phyloP scores from a whole-genome alignment of 1,139 yeast genomes.

The Yamadazyma songkhlaensis region DNA sequence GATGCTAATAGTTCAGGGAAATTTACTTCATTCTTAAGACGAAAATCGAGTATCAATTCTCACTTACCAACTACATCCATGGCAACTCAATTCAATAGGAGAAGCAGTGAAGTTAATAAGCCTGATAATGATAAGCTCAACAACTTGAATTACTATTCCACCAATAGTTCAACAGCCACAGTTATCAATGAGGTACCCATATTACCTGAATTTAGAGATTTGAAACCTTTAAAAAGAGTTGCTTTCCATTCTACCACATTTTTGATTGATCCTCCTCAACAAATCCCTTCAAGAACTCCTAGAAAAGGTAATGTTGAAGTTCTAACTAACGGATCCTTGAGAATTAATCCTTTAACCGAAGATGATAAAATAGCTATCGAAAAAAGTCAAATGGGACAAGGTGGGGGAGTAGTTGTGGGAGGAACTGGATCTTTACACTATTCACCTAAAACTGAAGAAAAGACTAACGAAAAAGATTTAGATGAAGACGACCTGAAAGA shows the following conservation, averaged over 20 bases:
- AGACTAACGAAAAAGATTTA: constrained; percentile 12
- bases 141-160: not conserved
- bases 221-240: constrained; percentile 58
- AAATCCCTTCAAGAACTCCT: constrained; percentile 64
- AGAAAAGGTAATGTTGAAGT: constrained; percentile 71
- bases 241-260: constrained; percentile 73
- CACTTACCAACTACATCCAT: constrained; percentile 13
- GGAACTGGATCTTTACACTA: constrained; percentile 66
- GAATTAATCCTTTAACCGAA: constrained; percentile 59
- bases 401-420: constrained; percentile 78
- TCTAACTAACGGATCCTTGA: constrained; percentile 54
- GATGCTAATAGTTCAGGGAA: constrained; percentile 11
- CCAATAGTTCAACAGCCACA: not conserved
- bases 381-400: constrained; percentile 48
- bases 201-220: constrained; percentile 22
- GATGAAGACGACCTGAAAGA: constrained; percentile 38
- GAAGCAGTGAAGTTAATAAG: constrained; percentile 9
- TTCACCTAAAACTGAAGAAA: constrained; percentile 12
- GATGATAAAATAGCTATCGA: constrained; percentile 50
- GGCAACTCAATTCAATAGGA: constrained; percentile 18
- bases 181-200: constrained; percentile 4
- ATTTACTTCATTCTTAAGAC: constrained; percentile 26
- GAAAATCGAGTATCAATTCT: constrained; percentile 17
- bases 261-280: constrained; percentile 71
- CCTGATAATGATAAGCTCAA: not conserved